Base-by-base conservation (phyloP, 331 rosid species). In the Prunus yedoensis region DNA sequence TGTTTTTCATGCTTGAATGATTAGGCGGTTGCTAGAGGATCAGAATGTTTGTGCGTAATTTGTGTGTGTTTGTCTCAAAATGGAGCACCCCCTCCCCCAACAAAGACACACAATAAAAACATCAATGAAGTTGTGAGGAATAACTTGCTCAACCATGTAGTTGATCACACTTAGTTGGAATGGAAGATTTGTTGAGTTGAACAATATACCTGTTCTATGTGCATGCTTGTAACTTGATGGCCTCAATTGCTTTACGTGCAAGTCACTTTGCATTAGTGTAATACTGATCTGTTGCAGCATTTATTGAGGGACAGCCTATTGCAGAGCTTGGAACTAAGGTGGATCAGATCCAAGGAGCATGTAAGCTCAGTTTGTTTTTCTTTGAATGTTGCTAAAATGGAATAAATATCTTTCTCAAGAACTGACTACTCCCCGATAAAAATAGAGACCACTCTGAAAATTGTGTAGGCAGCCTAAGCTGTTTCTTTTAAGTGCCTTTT, bases 271-370 rank as follows among this genome's bases (percentile, higher is more conserved):
- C 52, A 50, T 18, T 2, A 59, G n/a, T n/a, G 64, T 71, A 70
- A 77, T 76, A 38, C 62, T 52, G 35, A 57, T 84, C 49, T 74
- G 56, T 79, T 88, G 73, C 91, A 94, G 99, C 80, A 78, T 83
- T 80, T 94, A 79, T 82, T 94, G 78, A 90, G 85, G 77, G 79
- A 76, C 72, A 78, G 99, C 84, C 89, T 83, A 83, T 82, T 92
- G 85, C 85, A 85, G 82, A 83, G 83, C 80, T 78, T 94, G 82
- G 83, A 68, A 57, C 78, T 94, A 46, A 65, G 87, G 80, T 86
- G 85, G 81, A 84, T 92, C 88, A 89, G 97, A 90, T 86, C 93
- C 72, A 77, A 74, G 85, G 91, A 87, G 81, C 99, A 92, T 53
- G 99, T 94, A 81, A 80, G 89, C 76, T 80, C 74, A 63, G 69